These are phyloP conservation scores for Vitis hybrid DNA, from an alignment of 177 flowering plant species.

Conservation along the genomic window DNA sequence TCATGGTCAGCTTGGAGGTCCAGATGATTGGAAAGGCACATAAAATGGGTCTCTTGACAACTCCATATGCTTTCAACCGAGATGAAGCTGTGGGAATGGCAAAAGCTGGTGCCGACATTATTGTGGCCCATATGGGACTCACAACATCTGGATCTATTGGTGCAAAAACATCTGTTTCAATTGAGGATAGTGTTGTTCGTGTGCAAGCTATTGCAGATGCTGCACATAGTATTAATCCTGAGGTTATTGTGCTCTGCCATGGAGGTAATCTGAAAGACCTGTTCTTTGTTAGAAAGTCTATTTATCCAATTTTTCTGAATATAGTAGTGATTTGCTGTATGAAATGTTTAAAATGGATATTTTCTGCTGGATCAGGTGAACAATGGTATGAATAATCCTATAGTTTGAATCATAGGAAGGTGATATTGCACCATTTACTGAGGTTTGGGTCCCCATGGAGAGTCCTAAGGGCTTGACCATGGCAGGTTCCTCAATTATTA, in stretches of 20 bases:
- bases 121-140: conserved; percentile 98
- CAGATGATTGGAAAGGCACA: conserved; percentile 89
- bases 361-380: not conserved
- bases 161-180: conserved; percentile 77
- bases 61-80: conserved; percentile 87
- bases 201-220: conserved; percentile 96
- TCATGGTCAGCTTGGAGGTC: conserved; percentile 72
- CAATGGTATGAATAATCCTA: too few species aligned
- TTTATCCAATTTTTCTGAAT: not conserved
- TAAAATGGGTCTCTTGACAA: conserved; percentile 79
- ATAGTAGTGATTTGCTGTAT: not conserved
- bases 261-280: conserved; percentile 60
- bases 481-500: too few species aligned
- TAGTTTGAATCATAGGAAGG: too few species aligned
- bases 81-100: conserved; percentile 89
- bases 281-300: not conserved
- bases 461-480: too few species aligned
- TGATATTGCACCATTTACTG: too few species aligned
- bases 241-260: conserved; percentile 85
- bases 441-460: too few species aligned
- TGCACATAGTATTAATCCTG: conserved; percentile 65
- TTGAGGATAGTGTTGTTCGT: conserved; percentile 75
- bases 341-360: not conserved
- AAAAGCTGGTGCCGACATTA: conserved; percentile 90
- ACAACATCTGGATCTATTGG: conserved; percentile 95